A percentile compares a stretch with the other conserved stretches of the same genome.
These are phyloP conservation scores for Allium fistulosum DNA, from an alignment of 106 monocot genomes.

Conservation along the genomic window DNA sequence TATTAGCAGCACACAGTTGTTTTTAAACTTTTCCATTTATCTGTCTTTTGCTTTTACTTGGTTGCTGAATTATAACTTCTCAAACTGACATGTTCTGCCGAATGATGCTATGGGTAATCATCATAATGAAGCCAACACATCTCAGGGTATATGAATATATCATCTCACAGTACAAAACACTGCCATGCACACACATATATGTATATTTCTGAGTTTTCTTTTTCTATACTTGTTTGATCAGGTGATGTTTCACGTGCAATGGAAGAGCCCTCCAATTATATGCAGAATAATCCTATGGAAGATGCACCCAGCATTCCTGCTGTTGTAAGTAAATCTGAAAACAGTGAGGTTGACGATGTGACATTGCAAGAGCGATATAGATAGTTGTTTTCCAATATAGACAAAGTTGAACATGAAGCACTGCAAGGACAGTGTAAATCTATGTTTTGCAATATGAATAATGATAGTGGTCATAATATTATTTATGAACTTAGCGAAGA, in stretches of 20 bases:
- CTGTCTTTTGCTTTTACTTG: background rate
- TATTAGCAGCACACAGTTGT: background rate
- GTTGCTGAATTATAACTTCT: background rate
- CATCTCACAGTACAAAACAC: background rate
- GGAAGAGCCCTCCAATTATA: background rate
- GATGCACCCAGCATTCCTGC: background rate
- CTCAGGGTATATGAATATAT: background rate
- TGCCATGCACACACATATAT: background rate
- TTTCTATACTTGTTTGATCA: conserved; percentile 3
- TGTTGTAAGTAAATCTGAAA: background rate
- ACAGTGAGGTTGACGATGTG: conserved; percentile 17
- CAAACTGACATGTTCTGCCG: conserved; percentile 1
- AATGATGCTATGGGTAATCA: conserved; percentile 3
- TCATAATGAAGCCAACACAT: conserved; percentile 7
- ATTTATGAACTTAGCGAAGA: background rate
- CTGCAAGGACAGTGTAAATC: conserved; percentile 11
- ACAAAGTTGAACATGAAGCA: too few species aligned
- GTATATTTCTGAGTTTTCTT: too few species aligned
- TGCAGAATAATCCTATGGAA: background rate
- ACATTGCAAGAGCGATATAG: conserved; percentile 12
- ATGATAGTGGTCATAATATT: background rate
- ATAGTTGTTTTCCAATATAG: conserved; percentile 8
- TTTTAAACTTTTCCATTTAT: background rate
- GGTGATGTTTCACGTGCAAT: background rate
- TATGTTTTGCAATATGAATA: conserved; percentile 8